Percentiles rank a stretch among this genome's conserved stretches.
phyloP scores from a whole-genome alignment of 768 basidiomycete genomes.

The Calvatia gigantea region DNA sequence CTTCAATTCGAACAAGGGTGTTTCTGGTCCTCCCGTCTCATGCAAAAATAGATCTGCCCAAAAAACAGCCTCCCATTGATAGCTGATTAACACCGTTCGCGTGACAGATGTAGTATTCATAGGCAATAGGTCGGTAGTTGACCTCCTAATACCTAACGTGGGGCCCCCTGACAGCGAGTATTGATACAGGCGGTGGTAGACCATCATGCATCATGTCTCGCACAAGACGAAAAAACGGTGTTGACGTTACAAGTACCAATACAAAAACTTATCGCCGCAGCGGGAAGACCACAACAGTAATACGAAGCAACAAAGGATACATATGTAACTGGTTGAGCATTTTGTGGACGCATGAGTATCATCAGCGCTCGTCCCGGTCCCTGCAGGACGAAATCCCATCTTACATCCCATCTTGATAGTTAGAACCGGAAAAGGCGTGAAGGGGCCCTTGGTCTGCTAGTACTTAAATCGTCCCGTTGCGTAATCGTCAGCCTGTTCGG shows the following conservation, averaged over 20 bases:
- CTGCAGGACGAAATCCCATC: background rate
- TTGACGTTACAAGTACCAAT: background rate
- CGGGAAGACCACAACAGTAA: background rate
- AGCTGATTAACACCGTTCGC: background rate
- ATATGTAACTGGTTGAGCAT: background rate
- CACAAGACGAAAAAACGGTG: background rate
- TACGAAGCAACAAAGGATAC: background rate
- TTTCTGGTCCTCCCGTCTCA: background rate
- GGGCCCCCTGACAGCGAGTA: too few relatives aligned
- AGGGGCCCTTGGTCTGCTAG: conserved; percentile 6
- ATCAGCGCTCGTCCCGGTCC: too few relatives aligned
- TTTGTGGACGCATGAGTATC: too few relatives aligned
- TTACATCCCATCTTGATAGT: background rate
- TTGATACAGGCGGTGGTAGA: background rate
- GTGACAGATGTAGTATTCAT: background rate
- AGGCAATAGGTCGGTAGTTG: background rate
- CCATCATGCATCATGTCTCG: too few relatives aligned
- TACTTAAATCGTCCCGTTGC: conserved; percentile 6
- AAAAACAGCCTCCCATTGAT: background rate
- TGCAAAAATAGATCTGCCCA: conserved; percentile 3
- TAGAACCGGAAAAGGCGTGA: conserved; percentile 28
- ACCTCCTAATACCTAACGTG: too few relatives aligned
- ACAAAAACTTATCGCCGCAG: background rate
- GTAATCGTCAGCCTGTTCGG: conserved; percentile 19
- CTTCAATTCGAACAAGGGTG: conserved; percentile 1